These are phyloP conservation scores for Glutinoglossum americanum DNA, from an alignment of 495 filamentous ascomycete genomes.

Conservation along the genomic window DNA sequence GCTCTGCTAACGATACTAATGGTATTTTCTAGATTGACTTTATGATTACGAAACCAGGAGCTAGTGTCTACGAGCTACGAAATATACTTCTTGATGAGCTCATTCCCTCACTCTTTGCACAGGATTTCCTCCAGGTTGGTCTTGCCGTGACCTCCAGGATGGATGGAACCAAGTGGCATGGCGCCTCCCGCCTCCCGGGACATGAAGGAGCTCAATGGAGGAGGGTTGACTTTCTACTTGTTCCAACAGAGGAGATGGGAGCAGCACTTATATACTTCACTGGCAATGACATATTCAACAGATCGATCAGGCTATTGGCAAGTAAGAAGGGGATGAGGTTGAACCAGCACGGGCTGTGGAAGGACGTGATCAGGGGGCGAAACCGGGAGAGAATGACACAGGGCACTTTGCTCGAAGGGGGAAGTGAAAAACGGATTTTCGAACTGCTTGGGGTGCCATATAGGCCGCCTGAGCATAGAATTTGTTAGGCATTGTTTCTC, in stretches of 20 bases:
- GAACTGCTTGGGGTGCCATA: conserved; percentile 71
- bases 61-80: conserved; percentile 34
- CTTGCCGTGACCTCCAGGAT: conserved; percentile 25
- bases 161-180: conserved; percentile 65
- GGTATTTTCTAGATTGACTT: conserved; percentile 32
- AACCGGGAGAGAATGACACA: conserved; percentile 42
- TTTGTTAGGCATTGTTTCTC: no score
- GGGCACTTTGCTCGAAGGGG: conserved; percentile 52
- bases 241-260: conserved; percentile 60
- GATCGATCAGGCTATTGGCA: conserved; percentile 65
- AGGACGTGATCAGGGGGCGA: conserved; percentile 42
- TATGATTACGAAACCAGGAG: conserved; percentile 54
- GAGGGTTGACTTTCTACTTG: conserved; percentile 71
- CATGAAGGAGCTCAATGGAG: conserved; percentile 34
- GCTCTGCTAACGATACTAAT: neutral
- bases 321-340: conserved; percentile 68
- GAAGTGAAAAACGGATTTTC: conserved; percentile 69
- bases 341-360: conserved; percentile 69
- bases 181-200: conserved; percentile 46
- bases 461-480: conserved; percentile 60
- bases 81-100: conserved; percentile 39
- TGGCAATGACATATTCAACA: conserved; percentile 90
- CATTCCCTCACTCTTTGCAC: conserved; percentile 33
- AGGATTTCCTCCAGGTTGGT: conserved; percentile 36
- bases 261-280: conserved; percentile 92